Conservation (phyloP, 208 protist genomes). For the Leishmania aethiopica region DNA sequence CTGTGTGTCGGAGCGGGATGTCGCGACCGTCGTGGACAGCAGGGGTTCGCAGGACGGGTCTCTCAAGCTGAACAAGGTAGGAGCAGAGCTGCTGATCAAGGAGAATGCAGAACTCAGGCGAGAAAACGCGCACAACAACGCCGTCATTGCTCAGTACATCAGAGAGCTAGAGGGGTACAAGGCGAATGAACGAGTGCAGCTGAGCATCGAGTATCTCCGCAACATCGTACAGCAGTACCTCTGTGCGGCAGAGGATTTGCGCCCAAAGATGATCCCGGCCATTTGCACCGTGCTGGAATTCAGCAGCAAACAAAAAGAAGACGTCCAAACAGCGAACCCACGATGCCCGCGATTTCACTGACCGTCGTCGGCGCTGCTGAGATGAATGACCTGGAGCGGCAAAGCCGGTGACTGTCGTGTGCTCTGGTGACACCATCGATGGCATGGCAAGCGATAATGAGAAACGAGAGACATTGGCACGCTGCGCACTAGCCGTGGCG, state of each 20-base stretch:
- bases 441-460: not conserved
- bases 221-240: conserved; percentile 86
- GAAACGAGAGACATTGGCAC: not conserved
- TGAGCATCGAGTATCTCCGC: conserved; percentile 77
- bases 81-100: conserved; percentile 40
- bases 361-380: not conserved
- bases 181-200: conserved; percentile 64
- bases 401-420: not conserved
- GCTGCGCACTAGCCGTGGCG: not conserved
- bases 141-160: conserved; percentile 64
- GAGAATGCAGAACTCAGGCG: conserved; percentile 58
- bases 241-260: conserved; percentile 59
- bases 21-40: conserved; percentile 42
- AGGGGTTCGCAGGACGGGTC: conserved; percentile 44
- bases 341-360: conserved; percentile 74
- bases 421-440: not conserved
- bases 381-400: not conserved
- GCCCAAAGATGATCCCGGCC: conserved; percentile 85
- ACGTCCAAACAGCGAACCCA: conserved; percentile 62
- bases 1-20: conserved; percentile 56
- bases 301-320: conserved; percentile 72
- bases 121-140: conserved; percentile 67
- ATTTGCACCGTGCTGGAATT: conserved; percentile 89
- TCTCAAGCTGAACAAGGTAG: conserved; percentile 20
- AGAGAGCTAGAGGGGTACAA: conserved; percentile 64